Evolutionary conservation across 495 filamentous ascomycete genomes (phyloP).

Genomic region (Acidomyces sp.): DNA sequence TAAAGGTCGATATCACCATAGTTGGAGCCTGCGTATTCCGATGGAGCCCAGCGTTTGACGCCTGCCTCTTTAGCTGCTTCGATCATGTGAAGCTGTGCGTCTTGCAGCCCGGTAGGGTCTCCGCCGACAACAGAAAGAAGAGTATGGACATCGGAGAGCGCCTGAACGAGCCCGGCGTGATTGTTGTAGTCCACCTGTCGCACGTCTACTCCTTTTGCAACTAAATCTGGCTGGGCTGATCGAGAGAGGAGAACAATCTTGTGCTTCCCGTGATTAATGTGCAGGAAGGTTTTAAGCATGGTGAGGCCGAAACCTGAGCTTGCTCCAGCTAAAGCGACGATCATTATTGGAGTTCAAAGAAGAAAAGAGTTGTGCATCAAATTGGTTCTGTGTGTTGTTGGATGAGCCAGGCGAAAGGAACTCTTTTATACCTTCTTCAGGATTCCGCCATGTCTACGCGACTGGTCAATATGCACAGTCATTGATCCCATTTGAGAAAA

Average conservation of each 20-base stretch:
- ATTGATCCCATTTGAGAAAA: too few relatives aligned
- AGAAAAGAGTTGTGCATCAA: background rate
- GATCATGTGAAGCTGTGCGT: constrained; percentile 18
- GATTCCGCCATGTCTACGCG: too few relatives aligned
- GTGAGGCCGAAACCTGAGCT: constrained; percentile 17
- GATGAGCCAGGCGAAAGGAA: background rate
- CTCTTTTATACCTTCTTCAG: too few relatives aligned
- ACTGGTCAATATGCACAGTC: too few relatives aligned
- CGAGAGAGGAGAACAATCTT: constrained; percentile 20
- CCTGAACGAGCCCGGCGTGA: constrained; percentile 15
- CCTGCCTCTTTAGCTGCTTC: constrained; percentile 17
- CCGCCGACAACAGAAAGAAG: constrained; percentile 17
- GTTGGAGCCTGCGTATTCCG: constrained; percentile 15
- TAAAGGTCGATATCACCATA: constrained; percentile 16
- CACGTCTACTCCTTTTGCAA: constrained; percentile 15
- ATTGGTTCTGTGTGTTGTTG: background rate
- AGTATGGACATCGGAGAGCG: constrained; percentile 18
- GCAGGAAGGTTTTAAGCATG: constrained; percentile 13
- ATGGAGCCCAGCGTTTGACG: constrained; percentile 22
- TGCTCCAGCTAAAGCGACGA: constrained; percentile 16
- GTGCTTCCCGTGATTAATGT: constrained; percentile 11
- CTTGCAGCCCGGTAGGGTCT: background rate
- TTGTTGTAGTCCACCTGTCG: constrained; percentile 17
- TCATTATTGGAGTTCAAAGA: constrained; percentile 9
- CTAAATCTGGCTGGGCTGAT: constrained; percentile 8